phyloP scores from a whole-genome alignment of 129 eudicot genomes.

The Lactuca saligna region DNA sequence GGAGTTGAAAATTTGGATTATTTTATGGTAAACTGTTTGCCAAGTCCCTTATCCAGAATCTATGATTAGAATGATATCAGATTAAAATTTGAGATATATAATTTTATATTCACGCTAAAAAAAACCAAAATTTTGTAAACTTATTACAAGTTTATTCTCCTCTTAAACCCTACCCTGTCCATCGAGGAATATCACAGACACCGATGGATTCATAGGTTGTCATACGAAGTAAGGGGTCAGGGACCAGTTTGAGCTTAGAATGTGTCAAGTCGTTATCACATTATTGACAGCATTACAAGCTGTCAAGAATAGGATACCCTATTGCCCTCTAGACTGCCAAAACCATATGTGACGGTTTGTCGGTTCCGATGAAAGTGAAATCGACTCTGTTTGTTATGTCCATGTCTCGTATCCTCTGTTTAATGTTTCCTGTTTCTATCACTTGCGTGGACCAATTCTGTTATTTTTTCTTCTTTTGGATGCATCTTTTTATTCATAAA shows the following conservation, averaged over 20 bases:
- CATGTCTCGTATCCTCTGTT: not conserved
- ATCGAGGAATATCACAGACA: not conserved
- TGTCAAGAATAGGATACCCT: conserved; percentile 14
- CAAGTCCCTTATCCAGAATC: too few relatives aligned
- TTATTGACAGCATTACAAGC: conserved; percentile 7
- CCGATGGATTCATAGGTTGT: not conserved
- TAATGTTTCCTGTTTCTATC: conserved; percentile 8
- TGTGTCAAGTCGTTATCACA: conserved; percentile 26
- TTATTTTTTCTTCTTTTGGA: conserved; percentile 26
- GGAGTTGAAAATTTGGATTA: too few relatives aligned
- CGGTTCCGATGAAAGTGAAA: conserved; percentile 7
- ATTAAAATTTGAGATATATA: not conserved
- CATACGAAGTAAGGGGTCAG: conserved; percentile 10
- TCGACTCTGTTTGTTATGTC: conserved; percentile 13
- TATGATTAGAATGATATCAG: too few relatives aligned
- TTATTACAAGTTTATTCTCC: not conserved
- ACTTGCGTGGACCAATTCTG: conserved; percentile 26
- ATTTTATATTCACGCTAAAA: not conserved
- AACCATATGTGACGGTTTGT: conserved; percentile 18
- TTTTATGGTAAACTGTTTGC: too few relatives aligned
- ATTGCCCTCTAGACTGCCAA: conserved; percentile 5
- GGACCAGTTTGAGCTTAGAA: conserved; percentile 19
- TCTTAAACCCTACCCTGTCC: not conserved
- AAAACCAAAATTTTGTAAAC: too few relatives aligned
- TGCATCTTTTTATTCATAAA: conserved; percentile 13